Evolutionary conservation across 2,329 filamentous ascomycete species (phyloP).

Genomic region (Phyllosticta citrichinensis): DNA sequence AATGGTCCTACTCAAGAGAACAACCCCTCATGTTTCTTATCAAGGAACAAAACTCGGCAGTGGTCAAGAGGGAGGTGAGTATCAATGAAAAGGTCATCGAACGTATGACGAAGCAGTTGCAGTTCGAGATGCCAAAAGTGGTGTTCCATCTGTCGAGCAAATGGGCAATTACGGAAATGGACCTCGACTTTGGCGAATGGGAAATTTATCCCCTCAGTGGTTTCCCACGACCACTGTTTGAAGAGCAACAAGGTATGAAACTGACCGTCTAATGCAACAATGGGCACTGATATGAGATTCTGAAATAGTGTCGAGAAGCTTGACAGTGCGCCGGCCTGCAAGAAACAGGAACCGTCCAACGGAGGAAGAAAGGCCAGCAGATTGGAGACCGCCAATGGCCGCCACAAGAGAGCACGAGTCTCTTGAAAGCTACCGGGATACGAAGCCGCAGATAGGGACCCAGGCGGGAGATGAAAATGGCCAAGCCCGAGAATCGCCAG

Average conservation of each 20-base stretch:
- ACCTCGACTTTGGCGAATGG: background rate
- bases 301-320: background rate
- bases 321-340: background rate
- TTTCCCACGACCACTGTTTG: background rate
- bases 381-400: background rate
- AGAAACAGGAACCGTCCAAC: background rate
- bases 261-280: background rate
- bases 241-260: background rate
- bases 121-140: background rate
- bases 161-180: background rate
- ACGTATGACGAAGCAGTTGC: background rate
- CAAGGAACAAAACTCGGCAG: background rate
- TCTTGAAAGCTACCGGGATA: background rate
- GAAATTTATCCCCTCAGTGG: conserved; percentile 1
- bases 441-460: background rate
- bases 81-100: background rate
- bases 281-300: background rate
- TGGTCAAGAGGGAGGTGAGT: background rate
- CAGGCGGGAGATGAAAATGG: background rate
- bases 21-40: conserved; percentile 9
- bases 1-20: background rate
- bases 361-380: background rate
- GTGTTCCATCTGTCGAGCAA: background rate
- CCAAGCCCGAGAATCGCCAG: background rate
- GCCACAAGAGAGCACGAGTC: background rate